Conservation (phyloP, 345 rosid genomes). For the Raphanus sativus region DNA sequence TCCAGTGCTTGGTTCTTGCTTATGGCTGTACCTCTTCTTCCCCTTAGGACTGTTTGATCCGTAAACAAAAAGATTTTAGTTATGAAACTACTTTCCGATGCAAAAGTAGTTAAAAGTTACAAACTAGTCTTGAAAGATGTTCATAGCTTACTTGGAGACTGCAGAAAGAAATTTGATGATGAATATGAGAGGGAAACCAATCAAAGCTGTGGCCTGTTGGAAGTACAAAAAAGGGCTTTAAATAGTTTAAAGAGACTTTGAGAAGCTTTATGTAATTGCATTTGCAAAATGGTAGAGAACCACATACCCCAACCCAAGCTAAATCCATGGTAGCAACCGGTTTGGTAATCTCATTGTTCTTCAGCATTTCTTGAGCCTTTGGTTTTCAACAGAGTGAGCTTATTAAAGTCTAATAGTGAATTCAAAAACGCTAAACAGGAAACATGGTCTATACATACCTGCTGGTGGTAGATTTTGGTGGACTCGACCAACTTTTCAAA, state of each 20-base stretch:
- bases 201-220: conserved; percentile 42
- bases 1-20: conserved; percentile 17
- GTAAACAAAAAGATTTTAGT: not conserved
- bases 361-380: conserved; percentile 50
- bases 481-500: conserved; percentile 34
- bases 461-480: conserved; percentile 34
- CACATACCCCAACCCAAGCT: conserved; percentile 53
- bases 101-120: not conserved
- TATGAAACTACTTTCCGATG: not conserved
- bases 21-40: conserved; percentile 20
- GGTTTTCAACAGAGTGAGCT: conserved; percentile 5
- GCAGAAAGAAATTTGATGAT: conserved; percentile 41
- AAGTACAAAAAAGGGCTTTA: not conserved
- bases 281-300: not conserved
- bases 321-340: conserved; percentile 47
- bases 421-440: not conserved
- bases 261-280: not conserved
- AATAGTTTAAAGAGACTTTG: not conserved
- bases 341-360: conserved; percentile 43
- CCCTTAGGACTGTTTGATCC: conserved; percentile 26
- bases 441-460: conserved; percentile 23
- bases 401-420: not conserved
- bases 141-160: conserved; percentile 43
- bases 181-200: conserved; percentile 44
- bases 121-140: not conserved